Conservation (phyloP, 2,329 filamentous ascomycete species). For the Rutstroemia sp. region DNA sequence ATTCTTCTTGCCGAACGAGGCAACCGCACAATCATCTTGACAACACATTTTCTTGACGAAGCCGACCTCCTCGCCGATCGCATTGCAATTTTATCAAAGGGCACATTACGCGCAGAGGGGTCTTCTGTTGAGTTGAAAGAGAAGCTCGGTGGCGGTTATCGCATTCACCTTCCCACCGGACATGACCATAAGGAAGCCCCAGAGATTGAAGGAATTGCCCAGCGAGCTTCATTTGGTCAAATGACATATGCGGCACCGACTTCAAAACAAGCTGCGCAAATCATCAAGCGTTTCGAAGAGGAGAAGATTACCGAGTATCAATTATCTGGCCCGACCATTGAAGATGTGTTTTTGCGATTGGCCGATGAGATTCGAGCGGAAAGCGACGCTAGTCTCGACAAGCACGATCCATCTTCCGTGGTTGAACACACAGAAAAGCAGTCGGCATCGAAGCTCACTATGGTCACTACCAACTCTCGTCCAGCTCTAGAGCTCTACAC, state of each 20-base stretch:
- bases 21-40: slow-evolving; percentile 73
- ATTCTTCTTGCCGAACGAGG: slow-evolving; percentile 82
- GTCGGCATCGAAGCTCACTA: slow-evolving; percentile 9
- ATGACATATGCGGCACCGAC: slow-evolving; percentile 65
- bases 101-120: slow-evolving; percentile 71
- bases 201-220: slow-evolving; percentile 47
- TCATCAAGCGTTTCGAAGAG: slow-evolving; percentile 62
- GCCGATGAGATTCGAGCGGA: slow-evolving; percentile 69
- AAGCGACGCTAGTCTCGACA: slow-evolving; percentile 18
- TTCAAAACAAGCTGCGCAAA: slow-evolving; percentile 61
- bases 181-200: slow-evolving; percentile 39
- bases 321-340: slow-evolving; percentile 81
- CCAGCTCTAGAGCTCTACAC: slow-evolving; percentile 50
- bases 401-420: slow-evolving; percentile 5
- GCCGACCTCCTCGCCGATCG: slow-evolving; percentile 84
- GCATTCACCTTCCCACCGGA: slow-evolving; percentile 64
- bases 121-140: slow-evolving; percentile 84
- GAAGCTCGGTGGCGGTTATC: slow-evolving; percentile 73
- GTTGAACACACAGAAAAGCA: slow-evolving; percentile 23
- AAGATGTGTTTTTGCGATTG: slow-evolving; percentile 83
- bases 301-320: slow-evolving; percentile 68
- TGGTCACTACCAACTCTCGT: slow-evolving; percentile 5
- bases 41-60: slow-evolving; percentile 91
- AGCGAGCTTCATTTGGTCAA: slow-evolving; percentile 59
- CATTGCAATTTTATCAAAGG: slow-evolving; percentile 81